A percentile compares a stretch with the other conserved stretches of the same genome.
Evolutionary conservation across 2,329 filamentous ascomycete species (phyloP).

Genomic region (Scytalidium sp.): DNA sequence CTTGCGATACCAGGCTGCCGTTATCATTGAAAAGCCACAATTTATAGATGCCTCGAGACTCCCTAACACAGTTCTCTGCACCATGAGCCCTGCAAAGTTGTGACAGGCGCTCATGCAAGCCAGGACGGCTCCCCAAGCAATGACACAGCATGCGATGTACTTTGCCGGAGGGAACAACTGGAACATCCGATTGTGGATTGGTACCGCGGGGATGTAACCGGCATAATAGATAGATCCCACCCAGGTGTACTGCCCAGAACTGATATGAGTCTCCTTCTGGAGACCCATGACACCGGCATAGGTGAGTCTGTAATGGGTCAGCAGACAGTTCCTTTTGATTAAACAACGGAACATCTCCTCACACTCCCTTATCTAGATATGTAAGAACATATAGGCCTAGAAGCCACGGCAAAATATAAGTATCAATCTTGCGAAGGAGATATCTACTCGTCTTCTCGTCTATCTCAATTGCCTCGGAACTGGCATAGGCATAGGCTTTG

Average conservation of each 20-base stretch:
- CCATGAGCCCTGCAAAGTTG: constrained; percentile 57
- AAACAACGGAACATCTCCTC: background rate
- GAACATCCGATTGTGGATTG: background rate
- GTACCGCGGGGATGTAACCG: background rate
- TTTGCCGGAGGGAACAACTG: constrained; percentile 45
- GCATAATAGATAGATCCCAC: constrained; percentile 1
- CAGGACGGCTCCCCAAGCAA: constrained; percentile 55
- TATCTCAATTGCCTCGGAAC: background rate
- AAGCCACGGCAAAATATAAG: background rate
- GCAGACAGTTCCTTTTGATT: background rate
- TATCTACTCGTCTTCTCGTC: background rate
- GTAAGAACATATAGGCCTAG: background rate
- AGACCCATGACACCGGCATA: constrained; percentile 5
- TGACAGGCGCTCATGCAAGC: constrained; percentile 57
- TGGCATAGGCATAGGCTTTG: constrained; percentile 1
- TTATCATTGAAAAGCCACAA: constrained; percentile 2
- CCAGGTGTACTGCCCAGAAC: background rate
- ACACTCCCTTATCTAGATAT: constrained; percentile 1
- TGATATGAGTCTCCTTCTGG: constrained; percentile 1
- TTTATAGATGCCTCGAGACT: background rate
- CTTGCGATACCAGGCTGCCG: constrained; percentile 1
- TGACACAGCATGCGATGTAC: constrained; percentile 55
- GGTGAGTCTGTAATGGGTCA: constrained; percentile 1
- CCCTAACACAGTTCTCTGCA: constrained; percentile 54
- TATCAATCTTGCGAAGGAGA: constrained; percentile 1